Evolutionary conservation across 2,329 filamentous ascomycete species (phyloP), one percentile per base, ranked within the genome.

Genomic region (Colletotrichum sp.): DNA sequence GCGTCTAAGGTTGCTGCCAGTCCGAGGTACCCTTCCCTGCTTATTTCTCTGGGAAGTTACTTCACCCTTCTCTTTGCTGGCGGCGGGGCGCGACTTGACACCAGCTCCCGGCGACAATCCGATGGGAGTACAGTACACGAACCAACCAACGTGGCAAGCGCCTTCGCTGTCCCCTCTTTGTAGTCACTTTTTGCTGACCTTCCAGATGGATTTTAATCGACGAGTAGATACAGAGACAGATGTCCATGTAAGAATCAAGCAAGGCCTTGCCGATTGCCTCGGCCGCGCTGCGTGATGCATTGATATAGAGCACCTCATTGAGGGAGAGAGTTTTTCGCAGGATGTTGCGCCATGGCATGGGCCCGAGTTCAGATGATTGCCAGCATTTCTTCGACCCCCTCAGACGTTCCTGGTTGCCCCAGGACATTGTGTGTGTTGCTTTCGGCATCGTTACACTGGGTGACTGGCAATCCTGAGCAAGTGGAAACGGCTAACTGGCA

Each of bases 281-380:
- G 28, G 21, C 24, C 59, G 13, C 30, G 30, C 12, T 32, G 18
- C 10, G 59, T 24, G 34, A 28, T 52, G 62, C 49, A 62, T 26
- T 52, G 18, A 62, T 9, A 36, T 24, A 13, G 36, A 71, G 59
- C 59, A 65, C 59, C 67, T 64, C 36, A 34, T 74, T 13, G 13
- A 32, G 21, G 55, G 55, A 34, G 13, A 75, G 60, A 44, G 72
- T 67, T 75, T 64, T 67, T 68, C 44, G 72, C 34, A 63, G 69
- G 21, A 63, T 52, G 55, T 49, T 63, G 32, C 36, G 55, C 67
- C 63, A 28, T 67, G 69, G 36, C 72, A 62, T 62, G 24, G 55
- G 55, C 69, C 60, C 55, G 30, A 72, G 69, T 75, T 57, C 69
- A 75, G 69, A 67, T 39, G 55, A 67, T 49, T 26, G 34, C 34